Percentiles rank a stretch among this genome's conserved stretches.
phyloP scores from a whole-genome alignment of 208 protist genomes.

The Endotrypanum monterogeii region DNA sequence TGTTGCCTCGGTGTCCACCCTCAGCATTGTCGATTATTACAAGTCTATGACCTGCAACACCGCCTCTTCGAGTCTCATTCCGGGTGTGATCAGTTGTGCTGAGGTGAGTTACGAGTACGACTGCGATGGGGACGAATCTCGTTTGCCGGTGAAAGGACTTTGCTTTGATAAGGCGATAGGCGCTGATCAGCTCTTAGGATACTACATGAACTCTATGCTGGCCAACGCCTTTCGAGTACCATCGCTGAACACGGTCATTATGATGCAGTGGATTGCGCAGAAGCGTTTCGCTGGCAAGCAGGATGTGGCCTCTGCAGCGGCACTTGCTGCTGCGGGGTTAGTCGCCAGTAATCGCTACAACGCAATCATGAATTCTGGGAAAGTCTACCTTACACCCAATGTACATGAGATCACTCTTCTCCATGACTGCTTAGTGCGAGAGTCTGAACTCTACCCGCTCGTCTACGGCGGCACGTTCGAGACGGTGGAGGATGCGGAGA shows the following conservation, averaged over 20 bases:
- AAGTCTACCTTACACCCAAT: constrained; percentile 43
- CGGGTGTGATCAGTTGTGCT: constrained; percentile 16
- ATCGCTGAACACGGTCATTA: constrained; percentile 49
- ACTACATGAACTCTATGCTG: constrained; percentile 32
- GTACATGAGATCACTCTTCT: constrained; percentile 25
- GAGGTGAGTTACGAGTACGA: constrained; percentile 3
- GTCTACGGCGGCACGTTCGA: constrained; percentile 45
- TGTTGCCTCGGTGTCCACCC: constrained; percentile 8
- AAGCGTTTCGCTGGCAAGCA: constrained; percentile 15
- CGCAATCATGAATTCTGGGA: constrained; percentile 45
- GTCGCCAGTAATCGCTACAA: constrained; percentile 29
- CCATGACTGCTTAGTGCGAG: constrained; percentile 34
- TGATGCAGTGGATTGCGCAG: constrained; percentile 53
- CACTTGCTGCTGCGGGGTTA: constrained; percentile 25
- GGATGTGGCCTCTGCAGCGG: constrained; percentile 14
- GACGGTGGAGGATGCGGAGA: constrained; percentile 39
- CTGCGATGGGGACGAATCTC: constrained; percentile 50
- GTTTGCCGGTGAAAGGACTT: constrained; percentile 38
- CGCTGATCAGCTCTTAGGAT: constrained; percentile 1
- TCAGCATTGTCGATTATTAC: constrained; percentile 25
- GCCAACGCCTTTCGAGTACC: constrained; percentile 27
- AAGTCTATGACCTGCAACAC: constrained; percentile 35
- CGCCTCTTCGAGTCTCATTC: constrained; percentile 17
- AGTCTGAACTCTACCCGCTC: constrained; percentile 39
- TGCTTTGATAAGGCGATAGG: constrained; percentile 21